Evolutionary conservation across 2,329 filamentous ascomycete genomes (phyloP).

Genomic region (Aureobasidium zeae): DNA sequence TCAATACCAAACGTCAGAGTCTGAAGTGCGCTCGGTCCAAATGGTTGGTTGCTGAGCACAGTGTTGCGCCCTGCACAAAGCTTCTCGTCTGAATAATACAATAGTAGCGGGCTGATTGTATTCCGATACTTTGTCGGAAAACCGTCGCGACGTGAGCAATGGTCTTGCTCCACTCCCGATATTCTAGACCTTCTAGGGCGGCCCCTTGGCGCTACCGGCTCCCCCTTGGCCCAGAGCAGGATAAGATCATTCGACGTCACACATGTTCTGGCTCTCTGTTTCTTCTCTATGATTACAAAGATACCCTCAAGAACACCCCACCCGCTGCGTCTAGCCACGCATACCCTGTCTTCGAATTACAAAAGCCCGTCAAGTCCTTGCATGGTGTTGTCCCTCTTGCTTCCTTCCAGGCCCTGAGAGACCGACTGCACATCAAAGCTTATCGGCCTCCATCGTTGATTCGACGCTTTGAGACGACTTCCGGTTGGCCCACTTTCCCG

Average conservation of each 20-base stretch:
- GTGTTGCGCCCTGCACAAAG: constrained; percentile 4
- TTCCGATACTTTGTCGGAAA: constrained; percentile 11
- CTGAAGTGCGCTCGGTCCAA: background rate
- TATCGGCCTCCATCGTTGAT: constrained; percentile 3
- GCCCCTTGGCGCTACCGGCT: background rate
- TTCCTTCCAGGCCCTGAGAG: too few species aligned
- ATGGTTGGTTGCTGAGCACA: constrained; percentile 8
- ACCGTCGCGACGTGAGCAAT: constrained; percentile 13
- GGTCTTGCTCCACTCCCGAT: constrained; percentile 10
- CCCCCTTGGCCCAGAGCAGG: too few species aligned
- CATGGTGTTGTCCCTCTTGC: background rate
- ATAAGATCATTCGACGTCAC: constrained; percentile 3
- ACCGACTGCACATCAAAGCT: constrained; percentile 12
- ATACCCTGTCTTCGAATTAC: background rate
- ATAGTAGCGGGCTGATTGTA: constrained; percentile 4
- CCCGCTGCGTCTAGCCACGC: background rate
- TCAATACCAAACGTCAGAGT: background rate
- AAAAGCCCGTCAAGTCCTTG: background rate
- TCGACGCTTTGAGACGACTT: constrained; percentile 12
- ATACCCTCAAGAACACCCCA: background rate
- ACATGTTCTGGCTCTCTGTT: background rate
- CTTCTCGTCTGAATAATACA: background rate
- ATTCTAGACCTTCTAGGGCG: constrained; percentile 3
- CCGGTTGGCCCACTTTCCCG: too few species aligned
- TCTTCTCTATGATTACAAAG: background rate